phyloP scores from a whole-genome alignment of 192 early-diverging fungal genomes.

The Backusella liffmaniae region DNA sequence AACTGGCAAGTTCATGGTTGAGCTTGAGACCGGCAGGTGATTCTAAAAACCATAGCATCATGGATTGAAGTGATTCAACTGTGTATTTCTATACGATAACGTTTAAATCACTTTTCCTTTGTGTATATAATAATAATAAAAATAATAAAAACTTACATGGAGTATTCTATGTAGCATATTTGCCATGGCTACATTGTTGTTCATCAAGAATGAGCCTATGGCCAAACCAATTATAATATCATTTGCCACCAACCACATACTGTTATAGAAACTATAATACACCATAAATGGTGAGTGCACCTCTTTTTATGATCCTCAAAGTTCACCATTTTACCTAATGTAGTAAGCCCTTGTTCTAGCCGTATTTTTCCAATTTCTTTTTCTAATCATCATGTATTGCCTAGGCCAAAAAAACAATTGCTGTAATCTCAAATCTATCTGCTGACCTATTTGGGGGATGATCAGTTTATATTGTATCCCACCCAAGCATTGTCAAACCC shows the following conservation, averaged over 20 bases:
- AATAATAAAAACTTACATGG: constrained; percentile 31
- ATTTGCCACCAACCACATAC: constrained; percentile 92
- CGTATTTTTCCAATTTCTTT: constrained; percentile 54
- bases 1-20: constrained; percentile 84
- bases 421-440: constrained; percentile 85
- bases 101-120: not conserved
- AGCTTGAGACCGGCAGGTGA: constrained; percentile 97
- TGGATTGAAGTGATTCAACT: constrained; percentile 64
- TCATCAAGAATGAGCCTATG: constrained; percentile 69
- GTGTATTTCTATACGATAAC: constrained; percentile 54
- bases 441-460: constrained; percentile 55
- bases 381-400: constrained; percentile 72
- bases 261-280: constrained; percentile 83
- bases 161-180: constrained; percentile 49
- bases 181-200: constrained; percentile 57
- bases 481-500: not conserved
- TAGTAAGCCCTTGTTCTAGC: constrained; percentile 67
- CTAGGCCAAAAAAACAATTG: constrained; percentile 85
- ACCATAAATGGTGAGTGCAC: too few species aligned
- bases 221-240: constrained; percentile 87
- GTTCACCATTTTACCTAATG: constrained; percentile 56
- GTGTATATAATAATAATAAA: not conserved
- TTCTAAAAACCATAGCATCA: constrained; percentile 87
- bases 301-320: too few species aligned
- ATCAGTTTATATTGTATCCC: not conserved